Evolutionary conservation across 768 basidiomycete species (phyloP), one percentile per base, ranked within the genome.

Genomic region (Pulveroboletus ravenelii): DNA sequence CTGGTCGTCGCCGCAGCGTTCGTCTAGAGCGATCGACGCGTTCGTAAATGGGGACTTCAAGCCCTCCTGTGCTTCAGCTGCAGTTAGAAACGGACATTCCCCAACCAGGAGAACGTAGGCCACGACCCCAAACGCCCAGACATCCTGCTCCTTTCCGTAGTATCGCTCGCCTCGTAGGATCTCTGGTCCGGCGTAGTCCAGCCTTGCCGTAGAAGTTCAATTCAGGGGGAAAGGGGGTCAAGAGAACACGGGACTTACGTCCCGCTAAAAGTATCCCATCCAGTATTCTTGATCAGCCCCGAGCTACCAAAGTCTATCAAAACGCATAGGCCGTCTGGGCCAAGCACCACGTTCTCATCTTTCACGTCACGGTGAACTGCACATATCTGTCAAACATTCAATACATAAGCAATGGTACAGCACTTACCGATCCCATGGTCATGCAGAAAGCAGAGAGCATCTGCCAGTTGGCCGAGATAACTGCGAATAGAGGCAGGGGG

Each of bases 121-220:
- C 18, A 99, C 92, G 20, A 98, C 93, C 13, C 95, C 95, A 53
- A 95, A 89, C 0, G 95, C 95, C 94, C 95, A 99, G 3, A 97
- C 89, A 59, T 99, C 95, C 69, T 97, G 94, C 65, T 95, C 93
- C 63, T 93, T 94, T 32, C 95, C 96, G 56, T 88, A 79, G 67
- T 99, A 99, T 44, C 89, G 81, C 65, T 96, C 93, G 3, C 95
- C 95, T 15, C 92, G 84, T 29, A 99, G 71, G 50, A 99, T 98
- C 68, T 99, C 95, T 35, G 95, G 96, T 9, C 89, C 91, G 14
- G 95, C 95, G 64, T 97, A 98, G 67, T 95, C 93, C 59, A 93
- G 73, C 15, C 90, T 92, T 45, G 46, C 51, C 44, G 39, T 37
- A 46, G 29, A 50, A 46, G 53, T 30, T 47, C 36, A 36, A 47